These are phyloP conservation scores for Tetracentron sinense DNA, from an alignment of 164 flowering plant species.

Conservation along the genomic window DNA sequence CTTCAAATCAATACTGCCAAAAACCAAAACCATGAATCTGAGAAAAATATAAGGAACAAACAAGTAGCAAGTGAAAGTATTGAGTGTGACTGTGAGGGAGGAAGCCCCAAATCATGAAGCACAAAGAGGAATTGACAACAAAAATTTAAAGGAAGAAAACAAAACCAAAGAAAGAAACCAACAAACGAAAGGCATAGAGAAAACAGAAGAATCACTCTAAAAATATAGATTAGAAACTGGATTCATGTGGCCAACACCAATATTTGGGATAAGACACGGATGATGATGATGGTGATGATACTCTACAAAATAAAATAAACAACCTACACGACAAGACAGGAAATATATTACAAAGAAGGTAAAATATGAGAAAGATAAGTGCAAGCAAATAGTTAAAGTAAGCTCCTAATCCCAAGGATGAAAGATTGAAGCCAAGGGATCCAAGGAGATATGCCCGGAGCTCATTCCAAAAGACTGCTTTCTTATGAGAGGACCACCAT, in stretches of 20 bases:
- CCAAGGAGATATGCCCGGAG: background rate
- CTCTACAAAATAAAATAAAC: too few relatives aligned
- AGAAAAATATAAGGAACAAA: slow-evolving; percentile 33
- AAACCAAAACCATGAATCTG: slow-evolving; percentile 71
- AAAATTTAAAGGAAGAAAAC: background rate
- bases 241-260: too few relatives aligned
- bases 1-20: slow-evolving; percentile 85
- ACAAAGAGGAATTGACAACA: background rate
- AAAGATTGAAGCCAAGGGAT: background rate
- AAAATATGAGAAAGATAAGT: background rate
- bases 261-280: too few relatives aligned
- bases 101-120: background rate
- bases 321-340: background rate
- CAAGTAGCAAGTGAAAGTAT: slow-evolving; percentile 6
- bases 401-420: background rate
- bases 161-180: background rate
- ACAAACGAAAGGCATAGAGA: background rate
- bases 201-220: background rate
- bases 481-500: too few relatives aligned
- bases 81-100: slow-evolving; percentile 7
- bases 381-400: background rate
- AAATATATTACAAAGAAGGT: background rate
- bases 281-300: background rate
- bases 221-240: too few relatives aligned
- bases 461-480: background rate